Conservation (phyloP, 2,329 filamentous ascomycete species). For the Aspergillus flavus region DNA sequence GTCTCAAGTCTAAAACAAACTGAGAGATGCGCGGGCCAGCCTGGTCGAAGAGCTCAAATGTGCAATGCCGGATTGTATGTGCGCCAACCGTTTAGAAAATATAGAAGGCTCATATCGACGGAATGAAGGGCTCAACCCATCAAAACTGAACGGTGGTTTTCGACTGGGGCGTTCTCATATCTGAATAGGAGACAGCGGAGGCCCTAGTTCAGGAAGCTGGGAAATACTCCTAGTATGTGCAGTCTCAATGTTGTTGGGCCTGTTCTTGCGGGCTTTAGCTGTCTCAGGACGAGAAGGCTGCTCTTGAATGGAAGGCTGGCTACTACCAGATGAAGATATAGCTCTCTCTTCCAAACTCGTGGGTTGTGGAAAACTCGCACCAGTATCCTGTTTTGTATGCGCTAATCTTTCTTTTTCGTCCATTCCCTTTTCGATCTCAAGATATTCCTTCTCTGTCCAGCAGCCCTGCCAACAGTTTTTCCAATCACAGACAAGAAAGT, state of each 20-base stretch:
- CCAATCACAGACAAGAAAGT: slow-evolving; percentile 94
- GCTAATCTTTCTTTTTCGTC: slow-evolving; percentile 35
- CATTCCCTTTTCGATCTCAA: slow-evolving; percentile 58
- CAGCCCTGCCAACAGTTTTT: slow-evolving; percentile 96
- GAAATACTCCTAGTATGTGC: slow-evolving; percentile 41
- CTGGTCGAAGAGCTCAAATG: slow-evolving; percentile 8
- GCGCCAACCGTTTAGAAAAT: background rate
- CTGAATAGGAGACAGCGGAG: slow-evolving; percentile 51
- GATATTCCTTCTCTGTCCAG: slow-evolving; percentile 80
- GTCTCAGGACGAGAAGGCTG: slow-evolving; percentile 34
- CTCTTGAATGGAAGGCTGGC: slow-evolving; percentile 52
- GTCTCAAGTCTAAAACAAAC: background rate
- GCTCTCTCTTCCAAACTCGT: slow-evolving; percentile 56
- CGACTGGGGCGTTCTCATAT: slow-evolving; percentile 33
- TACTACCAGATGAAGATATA: slow-evolving; percentile 67
- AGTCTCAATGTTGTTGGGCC: slow-evolving; percentile 38
- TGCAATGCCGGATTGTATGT: background rate
- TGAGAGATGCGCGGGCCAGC: slow-evolving; percentile 17
- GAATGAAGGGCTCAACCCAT: background rate
- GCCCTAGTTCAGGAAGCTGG: slow-evolving; percentile 51
- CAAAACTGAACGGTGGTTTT: background rate
- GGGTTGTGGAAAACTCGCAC: slow-evolving; percentile 18
- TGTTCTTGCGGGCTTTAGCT: slow-evolving; percentile 33
- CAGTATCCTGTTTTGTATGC: slow-evolving; percentile 28
- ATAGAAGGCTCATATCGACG: background rate